Base-by-base conservation (phyloP, 148 eudicot species). In the Amaranthus palmeri region DNA sequence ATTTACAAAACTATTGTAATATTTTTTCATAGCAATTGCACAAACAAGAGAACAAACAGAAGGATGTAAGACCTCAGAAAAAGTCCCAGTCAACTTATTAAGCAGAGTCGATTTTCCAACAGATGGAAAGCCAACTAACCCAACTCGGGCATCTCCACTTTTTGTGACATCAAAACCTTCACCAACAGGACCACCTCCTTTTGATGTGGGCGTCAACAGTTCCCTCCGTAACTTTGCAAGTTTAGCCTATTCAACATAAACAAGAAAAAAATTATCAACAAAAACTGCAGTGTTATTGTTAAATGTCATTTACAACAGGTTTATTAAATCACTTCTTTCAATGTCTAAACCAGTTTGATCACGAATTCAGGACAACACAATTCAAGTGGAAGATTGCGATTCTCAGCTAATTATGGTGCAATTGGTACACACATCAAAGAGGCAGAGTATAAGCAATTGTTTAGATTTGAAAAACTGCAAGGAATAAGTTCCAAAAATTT, bases 81-180 rank as follows among this genome's bases (percentile, higher is more conserved):
- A 96, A 7, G 99, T 96, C 60, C 99, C 99, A 4, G 99, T 96
- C 76, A 96, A 70, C 80, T 92, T 96, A 78, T 96, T 96, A n/a
- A 96, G 80, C 50, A 96, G 84, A 3, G 99, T 96, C 59, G 99
- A 96, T 82, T 96, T 96, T 73, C 99, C 99, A 77, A 96, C 99
- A 3, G 99, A 96, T 71, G 99, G 99, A 75, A 96, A 96, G 67
- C 99, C 99, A 47, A 96, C 99, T 72, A 96, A 87, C 64, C 99
- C 99, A 68, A 96, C 99, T 78, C 99, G 88, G 66, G 99, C 82
- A 90, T 96, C 99, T 66, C 99, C 99, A 81, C 99, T 96, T 86
- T 96, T 96, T 68, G 99, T 96, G 55, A 96, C 99, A 74, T 96
- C 99, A 79, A 96, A 96, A 67, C 99, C 99, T 86, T 96, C 99